Base-by-base conservation (phyloP, 1,284 basidiomycete species). In the Agroathelia rolfsii region DNA sequence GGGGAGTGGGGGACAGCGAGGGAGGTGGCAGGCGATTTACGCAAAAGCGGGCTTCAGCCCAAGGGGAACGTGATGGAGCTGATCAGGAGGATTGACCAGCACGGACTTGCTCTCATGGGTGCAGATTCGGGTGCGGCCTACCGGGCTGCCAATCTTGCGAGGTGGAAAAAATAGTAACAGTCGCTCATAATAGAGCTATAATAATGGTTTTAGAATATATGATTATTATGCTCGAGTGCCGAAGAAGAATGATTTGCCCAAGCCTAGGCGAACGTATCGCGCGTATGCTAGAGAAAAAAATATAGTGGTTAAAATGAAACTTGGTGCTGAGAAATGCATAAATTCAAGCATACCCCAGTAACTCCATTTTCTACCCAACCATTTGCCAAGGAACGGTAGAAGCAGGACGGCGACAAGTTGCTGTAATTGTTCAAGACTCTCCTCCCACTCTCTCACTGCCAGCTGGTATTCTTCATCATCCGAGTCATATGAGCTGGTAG, bases 391-490 rank as follows among this genome's bases (percentile, higher is more conserved):
- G 60, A 80, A 83, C 3, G 90, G 90, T 36, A 94, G 63, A 31
- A 93, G 61, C 25, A 93, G 76, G 39, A 89, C 65, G 25, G 82
- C 73, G 36, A 88, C 55, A 17, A 94, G 70, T 46, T 86, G 71
- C 49, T 86, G 76, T 28, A 95, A 68, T 54, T 95, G 87, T 41
- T 75, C 61, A 34, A 94, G 49, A 48, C 80, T 85, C 56, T 94
- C 90, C 48, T 89, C 82, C 90, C 90, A 94, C 61, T 95, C 89
- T 48, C 82, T 69, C 55, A 89, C 83, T 6, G 85, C 84, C 37
- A 86, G 61, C 11, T 72, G 73, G 40, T 72, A 72, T 41, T 82
- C 77, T 42, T 77, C 59, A 38, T 78, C 80, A 41, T 86, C 82
- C 5, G 64, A 66, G 52, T 82, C 78, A 49, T 69, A 71, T 11